These are phyloP conservation scores for Tribonema minus DNA, from an alignment of 108 stramenopile species.

Conservation along the genomic window DNA sequence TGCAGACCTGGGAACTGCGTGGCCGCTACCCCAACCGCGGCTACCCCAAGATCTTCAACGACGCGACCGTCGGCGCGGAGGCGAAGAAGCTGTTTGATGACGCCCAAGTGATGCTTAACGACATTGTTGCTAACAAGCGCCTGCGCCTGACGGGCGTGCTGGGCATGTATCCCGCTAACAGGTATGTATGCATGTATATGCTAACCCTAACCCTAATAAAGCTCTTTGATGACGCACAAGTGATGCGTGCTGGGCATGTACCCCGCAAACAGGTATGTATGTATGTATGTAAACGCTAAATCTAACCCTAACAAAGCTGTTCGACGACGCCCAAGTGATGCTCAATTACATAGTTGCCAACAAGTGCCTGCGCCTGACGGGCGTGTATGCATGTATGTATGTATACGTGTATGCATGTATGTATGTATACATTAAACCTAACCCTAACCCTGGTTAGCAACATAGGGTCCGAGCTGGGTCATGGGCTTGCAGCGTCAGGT, in stretches of 20 bases:
- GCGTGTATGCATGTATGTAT: conserved; percentile 88
- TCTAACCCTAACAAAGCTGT: too few relatives aligned
- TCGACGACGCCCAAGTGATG: conserved; percentile 90
- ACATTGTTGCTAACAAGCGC: conserved; percentile 77
- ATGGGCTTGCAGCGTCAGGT: too few relatives aligned
- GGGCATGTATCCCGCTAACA: conserved; percentile 86
- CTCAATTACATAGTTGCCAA: conserved; percentile 81
- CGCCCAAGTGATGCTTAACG: conserved; percentile 86
- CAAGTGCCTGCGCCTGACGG: conserved; percentile 76
- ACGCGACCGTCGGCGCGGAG: conserved; percentile 88
- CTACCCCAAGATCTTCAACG: conserved; percentile 99
- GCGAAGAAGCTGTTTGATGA: conserved; percentile 97
- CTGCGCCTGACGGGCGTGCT: conserved; percentile 85
- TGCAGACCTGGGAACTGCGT: conserved; percentile 96
- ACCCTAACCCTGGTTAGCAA: too few relatives aligned
- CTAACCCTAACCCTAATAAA: too few relatives aligned
- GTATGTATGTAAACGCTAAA: too few relatives aligned
- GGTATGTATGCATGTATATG: not conserved
- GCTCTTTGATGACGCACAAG: too few relatives aligned
- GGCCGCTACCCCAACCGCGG: conserved; percentile 99
- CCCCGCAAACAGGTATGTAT: too few relatives aligned
- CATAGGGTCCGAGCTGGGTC: too few relatives aligned
- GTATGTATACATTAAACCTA: too few relatives aligned
- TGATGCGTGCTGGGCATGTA: too few relatives aligned
- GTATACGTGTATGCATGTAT: too few relatives aligned